These are phyloP conservation scores for Senna siamea DNA, from an alignment of 306 rosid species.

Conservation along the genomic window DNA sequence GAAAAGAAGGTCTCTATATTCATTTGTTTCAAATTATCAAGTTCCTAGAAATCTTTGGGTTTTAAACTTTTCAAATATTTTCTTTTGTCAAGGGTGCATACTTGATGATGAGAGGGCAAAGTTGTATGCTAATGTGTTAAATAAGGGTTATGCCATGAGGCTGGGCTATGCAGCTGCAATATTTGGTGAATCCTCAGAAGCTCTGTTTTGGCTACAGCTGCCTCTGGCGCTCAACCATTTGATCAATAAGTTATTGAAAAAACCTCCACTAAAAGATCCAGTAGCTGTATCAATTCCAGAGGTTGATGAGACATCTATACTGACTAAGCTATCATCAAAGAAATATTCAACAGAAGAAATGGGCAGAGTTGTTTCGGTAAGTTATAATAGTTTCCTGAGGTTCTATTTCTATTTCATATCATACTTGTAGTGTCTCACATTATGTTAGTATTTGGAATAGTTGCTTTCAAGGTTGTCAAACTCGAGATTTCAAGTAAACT, in stretches of 20 bases:
- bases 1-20: slow-evolving; percentile 72
- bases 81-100: slow-evolving; percentile 70
- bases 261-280: slow-evolving; percentile 55
- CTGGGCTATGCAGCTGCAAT: slow-evolving; percentile 90
- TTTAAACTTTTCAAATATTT: slow-evolving; percentile 35
- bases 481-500: too few species aligned
- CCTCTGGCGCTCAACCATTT: slow-evolving; percentile 80
- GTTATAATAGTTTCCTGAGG: slow-evolving; percentile 35
- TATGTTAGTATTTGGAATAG: slow-evolving; percentile 12
- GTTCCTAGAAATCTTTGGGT: slow-evolving; percentile 33
- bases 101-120: slow-evolving; percentile 90
- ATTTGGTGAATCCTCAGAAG: slow-evolving; percentile 90
- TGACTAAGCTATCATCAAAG: slow-evolving; percentile 76
- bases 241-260: slow-evolving; percentile 67
- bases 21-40: slow-evolving; percentile 35
- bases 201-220: slow-evolving; percentile 92
- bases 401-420: too few species aligned
- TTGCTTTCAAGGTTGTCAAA: too few species aligned
- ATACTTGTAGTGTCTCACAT: slow-evolving; percentile 34
- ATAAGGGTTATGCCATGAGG: slow-evolving; percentile 79
- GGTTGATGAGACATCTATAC: slow-evolving; percentile 66
- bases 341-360: slow-evolving; percentile 64
- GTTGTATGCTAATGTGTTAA: slow-evolving; percentile 80
- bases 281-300: slow-evolving; percentile 51
- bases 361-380: slow-evolving; percentile 65